Base-by-base conservation (phyloP, 192 early-diverging fungal species). In the Backusella luteola region DNA sequence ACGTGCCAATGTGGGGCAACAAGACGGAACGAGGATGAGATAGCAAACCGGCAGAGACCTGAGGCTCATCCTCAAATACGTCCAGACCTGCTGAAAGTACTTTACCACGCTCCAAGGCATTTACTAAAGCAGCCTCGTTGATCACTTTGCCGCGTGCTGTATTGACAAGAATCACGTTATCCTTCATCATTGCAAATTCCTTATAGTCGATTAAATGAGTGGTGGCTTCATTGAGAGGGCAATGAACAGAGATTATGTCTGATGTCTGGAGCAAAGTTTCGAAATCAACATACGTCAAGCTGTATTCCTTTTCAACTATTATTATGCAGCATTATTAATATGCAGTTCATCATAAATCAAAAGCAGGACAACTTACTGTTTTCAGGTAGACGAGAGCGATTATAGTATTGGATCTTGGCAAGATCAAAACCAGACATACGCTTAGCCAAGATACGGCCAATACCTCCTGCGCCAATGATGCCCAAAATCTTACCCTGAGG, bases 401-500 rank as follows among this genome's bases (percentile, higher is more conserved):
- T 88, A 79, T 88, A 79, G 52, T 88, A 88, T 56, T 76, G 82
- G 4, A 75, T 76, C 69, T 85, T 84, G 32, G 83, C 70, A 80
- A 88, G 84, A 35, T 84, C 87, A 35, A 83, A 88, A 8, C 80
- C 87, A 71, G 66, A 74, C 29, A 83, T 83, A 26, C 87, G 77
- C 67, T 88, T 83, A 4, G 87, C 87, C 36, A 86, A 83, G 0
- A 85, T 85, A 77, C 86, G 84, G 19, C 87, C 87, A 59, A 88
- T 80, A 4, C 87, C 85, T 23, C 87, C 87, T 76, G 86, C 77
- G 11, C 87, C 87, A 76, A 88, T 42, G 53, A 88, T 83, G 68
- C 87, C 87, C 17, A 88, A 17, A 12, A 76, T 73, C 46, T 82
- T 86, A 29, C 76, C 76, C 8, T 78, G 83, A 23, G 84, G 76